Base-by-base conservation (phyloP, 1,139 yeast genomes). In the Saccharomyces hybrid region DNA sequence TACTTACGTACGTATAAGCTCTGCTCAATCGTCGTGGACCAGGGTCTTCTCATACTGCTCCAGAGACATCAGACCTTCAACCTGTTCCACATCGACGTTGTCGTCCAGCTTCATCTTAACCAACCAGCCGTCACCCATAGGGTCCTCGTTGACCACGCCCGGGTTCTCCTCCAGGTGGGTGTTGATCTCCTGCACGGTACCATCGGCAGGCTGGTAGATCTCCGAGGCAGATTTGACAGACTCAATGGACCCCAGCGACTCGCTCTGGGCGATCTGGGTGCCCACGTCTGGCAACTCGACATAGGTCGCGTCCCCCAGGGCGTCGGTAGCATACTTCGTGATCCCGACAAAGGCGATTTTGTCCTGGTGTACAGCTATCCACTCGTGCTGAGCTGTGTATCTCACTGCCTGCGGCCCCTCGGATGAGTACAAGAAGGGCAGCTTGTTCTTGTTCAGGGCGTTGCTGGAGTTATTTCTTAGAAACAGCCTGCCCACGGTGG, bases 251-350 rank as follows among this genome's bases (percentile, higher is more conserved):
- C 97, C 97, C 68, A 93, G 77, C 14, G 93, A 76, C 61, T 90
- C 98, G 54, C 96, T 96, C 55, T 78, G 77, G 56, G 78, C 84
- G 55, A 88, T 80, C 32, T 71, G 75, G 52, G 79, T 80, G 51
- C 88, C 95, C 47, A 80, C 81, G 64, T 85, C 93, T 53, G 96
- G 96, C 64, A 91, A 79, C 73, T 93, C 99, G 60, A 90, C 86
- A 71, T 79, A 93, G 16, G 98, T 95, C 54, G 96, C 95, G 74
- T 93, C 99, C 50, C 99, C 99, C 59, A 93, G 80, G n/a, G 99
- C 96, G 67, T 91, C 97, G 48, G 97, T 86, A 34, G 99, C 99
- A 71, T 93, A 91, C 66, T 81, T 83, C 58, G 99, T 91, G 72
- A 93, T 90, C 42, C 99, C 99, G 42, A 93, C 78, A 64, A 86